Base-by-base conservation (phyloP, 805 yeast species). In the Suhomyces kilbournensis region DNA sequence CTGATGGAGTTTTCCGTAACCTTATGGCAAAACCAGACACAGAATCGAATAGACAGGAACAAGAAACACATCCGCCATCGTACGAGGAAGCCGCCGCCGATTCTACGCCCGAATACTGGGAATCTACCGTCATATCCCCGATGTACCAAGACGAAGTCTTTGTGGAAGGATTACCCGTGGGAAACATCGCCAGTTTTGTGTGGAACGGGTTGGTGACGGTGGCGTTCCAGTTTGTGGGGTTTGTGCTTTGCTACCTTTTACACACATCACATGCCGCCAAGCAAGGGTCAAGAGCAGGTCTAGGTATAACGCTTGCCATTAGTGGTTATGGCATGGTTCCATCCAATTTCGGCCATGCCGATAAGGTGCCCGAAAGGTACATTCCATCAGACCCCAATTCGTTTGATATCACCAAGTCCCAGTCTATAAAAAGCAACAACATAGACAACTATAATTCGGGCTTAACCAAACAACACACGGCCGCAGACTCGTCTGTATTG, bases 191-290 rank as follows among this genome's bases (percentile, higher is more conserved):
- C 35, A 90, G 89, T 63, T 86, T 92, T 61, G 70, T 89, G 4
- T 93, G 99, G 98, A 93, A 92, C 70, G 77, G 84, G 59, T 78
- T 90, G 59, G 96, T 94, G 2, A 84, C 96, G 22, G 79, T 90
- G n/a, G 86, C 96, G 40, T 94, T 94, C 75, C 97, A 93, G 69
- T 89, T 88, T 66, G 86, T 93, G 30, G 99, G 99, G 3, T 94
- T 94, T 70, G 76, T 94, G 42, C 77, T 93, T 51, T 92, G 98
- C 7, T 94, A 92, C 65, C 73, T 93, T 44, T 75, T 94, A 50
- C 98, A 94, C 69, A 93, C 98, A 0, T 89, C 97, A 2, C 99
- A 94, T 66, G 97, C 98, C 4, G 96, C 97, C 3, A 90, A 90
- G 65, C 92, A 92, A 63, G 99, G 99, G 2, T 86, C 97, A 1